Conservation (phyloP, 2,329 filamentous ascomycete species). For the Aspergillus sp. region DNA sequence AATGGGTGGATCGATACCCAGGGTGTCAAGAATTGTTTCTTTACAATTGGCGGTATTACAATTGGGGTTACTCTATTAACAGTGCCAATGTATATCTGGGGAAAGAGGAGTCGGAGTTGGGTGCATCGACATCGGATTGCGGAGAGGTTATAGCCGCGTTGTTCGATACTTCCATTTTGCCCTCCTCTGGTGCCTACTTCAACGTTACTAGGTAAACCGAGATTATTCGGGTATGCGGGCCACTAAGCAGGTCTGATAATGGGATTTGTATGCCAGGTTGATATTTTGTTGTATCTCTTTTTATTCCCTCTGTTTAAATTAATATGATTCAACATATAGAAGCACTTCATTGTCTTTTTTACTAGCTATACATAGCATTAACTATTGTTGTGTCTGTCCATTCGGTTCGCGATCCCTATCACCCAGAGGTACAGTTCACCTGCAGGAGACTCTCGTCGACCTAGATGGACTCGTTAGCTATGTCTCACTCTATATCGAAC, state of each 20-base stretch:
- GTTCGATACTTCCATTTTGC: no score
- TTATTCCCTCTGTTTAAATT: neutral
- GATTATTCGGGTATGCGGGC: no score
- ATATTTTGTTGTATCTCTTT: no score
- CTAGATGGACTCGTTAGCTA: slow-evolving; percentile 15
- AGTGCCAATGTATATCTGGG: slow-evolving; percentile 29
- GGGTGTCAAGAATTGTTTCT: slow-evolving; percentile 40
- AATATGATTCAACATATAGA: neutral
- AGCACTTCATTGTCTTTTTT: neutral
- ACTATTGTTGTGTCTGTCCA: no score
- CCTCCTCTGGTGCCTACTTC: no score
- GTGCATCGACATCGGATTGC: slow-evolving; percentile 21
- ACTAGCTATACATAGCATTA: no score
- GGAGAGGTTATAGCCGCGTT: slow-evolving; percentile 12
- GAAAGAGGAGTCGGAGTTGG: slow-evolving; percentile 24
- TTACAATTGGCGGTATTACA: slow-evolving; percentile 39
- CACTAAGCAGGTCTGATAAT: no score
- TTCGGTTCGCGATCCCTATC: no score
- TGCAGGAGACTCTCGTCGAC: slow-evolving; percentile 35
- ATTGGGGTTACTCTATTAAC: slow-evolving; percentile 27
- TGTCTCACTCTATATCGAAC: neutral
- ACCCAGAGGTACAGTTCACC: slow-evolving; percentile 33
- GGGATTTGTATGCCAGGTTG: no score
- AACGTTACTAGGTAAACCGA: no score
- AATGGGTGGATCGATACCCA: slow-evolving; percentile 42